A percentile compares a stretch with the other conserved stretches of the same genome.
Conservation (phyloP, 345 rosid genomes). For the Pseudoturritis turrita region DNA sequence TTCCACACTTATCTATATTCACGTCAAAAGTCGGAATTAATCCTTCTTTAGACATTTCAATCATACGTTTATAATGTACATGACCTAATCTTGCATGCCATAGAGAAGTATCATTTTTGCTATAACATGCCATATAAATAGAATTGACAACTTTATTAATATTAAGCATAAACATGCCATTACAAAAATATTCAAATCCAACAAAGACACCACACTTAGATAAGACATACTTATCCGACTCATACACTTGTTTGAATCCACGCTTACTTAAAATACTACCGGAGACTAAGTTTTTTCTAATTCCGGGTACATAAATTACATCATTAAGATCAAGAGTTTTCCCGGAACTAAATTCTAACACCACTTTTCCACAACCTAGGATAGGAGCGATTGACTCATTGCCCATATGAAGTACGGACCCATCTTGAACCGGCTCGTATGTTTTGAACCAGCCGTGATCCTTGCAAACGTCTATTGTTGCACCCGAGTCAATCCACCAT, state of each 20-base stretch:
- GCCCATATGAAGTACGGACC: neutral
- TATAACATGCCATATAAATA: neutral
- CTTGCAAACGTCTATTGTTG: neutral
- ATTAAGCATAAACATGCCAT: neutral
- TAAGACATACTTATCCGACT: neutral
- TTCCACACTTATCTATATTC: neutral
- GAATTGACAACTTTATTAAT: neutral
- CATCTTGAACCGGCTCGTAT: neutral
- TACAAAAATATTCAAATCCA: neutral
- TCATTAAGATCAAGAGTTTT: neutral
- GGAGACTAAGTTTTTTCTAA: neutral
- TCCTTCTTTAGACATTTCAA: neutral
- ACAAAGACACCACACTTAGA: neutral
- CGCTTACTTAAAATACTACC: neutral
- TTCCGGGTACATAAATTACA: neutral
- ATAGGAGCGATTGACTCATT: neutral
- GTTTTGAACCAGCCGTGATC: neutral
- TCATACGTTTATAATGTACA: neutral
- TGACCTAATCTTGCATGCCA: neutral
- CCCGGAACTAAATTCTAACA: neutral
- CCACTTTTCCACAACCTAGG: neutral
- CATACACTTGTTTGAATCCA: constrained; percentile 5
- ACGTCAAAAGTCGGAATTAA: neutral
- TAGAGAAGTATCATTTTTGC: neutral
- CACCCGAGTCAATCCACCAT: neutral